Evolutionary conservation across 768 basidiomycete genomes (phyloP).

Genomic region (Russula abietina): DNA sequence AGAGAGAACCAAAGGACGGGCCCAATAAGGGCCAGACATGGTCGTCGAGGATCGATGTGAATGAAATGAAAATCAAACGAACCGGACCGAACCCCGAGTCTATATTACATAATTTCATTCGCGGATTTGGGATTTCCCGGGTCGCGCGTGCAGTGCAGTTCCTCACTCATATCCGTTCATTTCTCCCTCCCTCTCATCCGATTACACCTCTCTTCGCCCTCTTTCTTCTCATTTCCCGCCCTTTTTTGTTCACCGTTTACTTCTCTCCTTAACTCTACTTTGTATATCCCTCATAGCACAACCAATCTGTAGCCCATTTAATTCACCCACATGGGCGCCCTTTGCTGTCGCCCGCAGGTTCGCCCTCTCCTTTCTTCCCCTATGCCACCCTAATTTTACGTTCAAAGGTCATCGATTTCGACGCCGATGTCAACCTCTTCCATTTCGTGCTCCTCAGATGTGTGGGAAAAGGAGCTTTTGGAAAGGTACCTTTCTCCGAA

Average conservation of each 20-base stretch:
- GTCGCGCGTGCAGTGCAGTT: background rate
- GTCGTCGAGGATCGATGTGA: too few relatives aligned
- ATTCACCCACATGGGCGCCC: slow-evolving; percentile 60
- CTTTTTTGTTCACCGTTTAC: slow-evolving; percentile 15
- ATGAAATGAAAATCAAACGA: too few relatives aligned
- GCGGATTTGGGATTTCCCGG: background rate
- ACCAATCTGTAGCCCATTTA: slow-evolving; percentile 8
- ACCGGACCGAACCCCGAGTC: background rate
- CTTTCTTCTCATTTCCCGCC: slow-evolving; percentile 11
- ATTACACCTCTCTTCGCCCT: slow-evolving; percentile 12
- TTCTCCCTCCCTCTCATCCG: background rate
- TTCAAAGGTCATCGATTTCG: slow-evolving; percentile 84
- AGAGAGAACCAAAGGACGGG: slow-evolving; percentile 79
- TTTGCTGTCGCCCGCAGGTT: slow-evolving; percentile 80
- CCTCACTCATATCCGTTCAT: background rate
- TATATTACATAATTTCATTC: background rate
- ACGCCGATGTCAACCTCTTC: slow-evolving; percentile 92
- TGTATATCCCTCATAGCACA: slow-evolving; percentile 5
- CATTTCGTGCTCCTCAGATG: slow-evolving; percentile 92
- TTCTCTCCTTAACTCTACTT: slow-evolving; percentile 4
- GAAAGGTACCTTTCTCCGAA: slow-evolving; percentile 59
- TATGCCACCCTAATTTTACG: background rate
- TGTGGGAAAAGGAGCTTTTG: slow-evolving; percentile 98
- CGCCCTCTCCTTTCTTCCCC: slow-evolving; percentile 24
- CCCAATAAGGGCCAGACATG: slow-evolving; percentile 37